Conservation (phyloP, 768 basidiomycete species). For the Trametes villosa region DNA sequence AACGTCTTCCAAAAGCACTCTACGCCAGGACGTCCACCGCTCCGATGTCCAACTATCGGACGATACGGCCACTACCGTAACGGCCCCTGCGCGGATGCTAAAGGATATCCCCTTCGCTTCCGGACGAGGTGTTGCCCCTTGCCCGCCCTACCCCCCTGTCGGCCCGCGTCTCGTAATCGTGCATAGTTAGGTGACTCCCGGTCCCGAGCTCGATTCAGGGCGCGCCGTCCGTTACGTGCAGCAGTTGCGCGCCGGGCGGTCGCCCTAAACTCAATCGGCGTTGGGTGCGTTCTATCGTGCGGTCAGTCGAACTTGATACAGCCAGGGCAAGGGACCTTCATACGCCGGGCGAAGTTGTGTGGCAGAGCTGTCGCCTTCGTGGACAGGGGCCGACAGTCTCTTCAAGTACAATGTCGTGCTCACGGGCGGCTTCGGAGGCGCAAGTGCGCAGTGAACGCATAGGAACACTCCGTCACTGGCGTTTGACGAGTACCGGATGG, state of each 20-base stretch:
- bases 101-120: background rate
- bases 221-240: background rate
- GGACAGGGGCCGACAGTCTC: background rate
- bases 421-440: too few species aligned
- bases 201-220: background rate
- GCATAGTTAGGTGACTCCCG: background rate
- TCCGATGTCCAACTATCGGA: background rate
- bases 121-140: background rate
- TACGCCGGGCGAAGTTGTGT: background rate
- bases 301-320: background rate
- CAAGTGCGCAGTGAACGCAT: too few species aligned
- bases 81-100: background rate
- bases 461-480: too few species aligned
- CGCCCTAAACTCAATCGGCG: background rate
- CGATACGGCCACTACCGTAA: background rate
- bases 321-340: background rate
- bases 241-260: background rate
- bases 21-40: background rate
- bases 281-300: background rate
- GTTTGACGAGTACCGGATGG: too few species aligned
- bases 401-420: background rate
- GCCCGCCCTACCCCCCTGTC: background rate
- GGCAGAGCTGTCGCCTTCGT: background rate
- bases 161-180: background rate
- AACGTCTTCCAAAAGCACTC: background rate